Base-by-base conservation (phyloP, 371 early-diverging fungal species). In the Saksenaea oblongispora region DNA sequence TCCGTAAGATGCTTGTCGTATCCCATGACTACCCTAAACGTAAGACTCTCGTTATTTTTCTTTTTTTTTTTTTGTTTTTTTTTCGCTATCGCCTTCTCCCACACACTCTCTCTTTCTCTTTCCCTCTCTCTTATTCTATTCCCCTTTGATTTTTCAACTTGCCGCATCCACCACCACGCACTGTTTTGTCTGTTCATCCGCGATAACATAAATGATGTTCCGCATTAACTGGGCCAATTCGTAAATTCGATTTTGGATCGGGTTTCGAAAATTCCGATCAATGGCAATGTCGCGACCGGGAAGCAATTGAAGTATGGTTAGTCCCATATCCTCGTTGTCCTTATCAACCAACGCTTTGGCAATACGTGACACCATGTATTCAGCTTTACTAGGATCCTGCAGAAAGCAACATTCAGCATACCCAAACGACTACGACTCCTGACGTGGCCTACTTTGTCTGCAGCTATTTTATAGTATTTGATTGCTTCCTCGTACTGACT, bases 81-180 rank as follows among this genome's bases (percentile, higher is more conserved):
- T 22, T 59, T 34, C 24, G 5, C 31, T 42, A 5, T 28, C 11
- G 31, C 35, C 14, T 5, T 41, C 14, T 41, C 53, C 11, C n/a
- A n/a, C n/a, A n/a, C n/a, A n/a, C 2, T 18, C 31, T 59, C 47
- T 24, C 55, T 42, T 56, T 54, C 28, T 41, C 24, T 24, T n/a
- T 0, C 22, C 59, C 15, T 11, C 8, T 55, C 73, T n/a, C 65
- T 69, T 71, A 34, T 11, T 14, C 26, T 2, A n/a, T 26, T 15
- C 27, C 11, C 18, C 54, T 24, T 61, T 22, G 27, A 5, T n/a
- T 39, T 11, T 26, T 18, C 27, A 42, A 61, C 67, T 74, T 76
- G 77, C 84, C 44, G 93, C 89, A 71, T 96, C 96, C 22, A 96
- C 86, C 5, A 95, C 81, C 1, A 93, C 70, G 64, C 91, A 92